Percentiles rank a stretch among this genome's conserved stretches.
Evolutionary conservation across 345 rosid genomes (phyloP).

Genomic region (Rhodamnia argentea): DNA sequence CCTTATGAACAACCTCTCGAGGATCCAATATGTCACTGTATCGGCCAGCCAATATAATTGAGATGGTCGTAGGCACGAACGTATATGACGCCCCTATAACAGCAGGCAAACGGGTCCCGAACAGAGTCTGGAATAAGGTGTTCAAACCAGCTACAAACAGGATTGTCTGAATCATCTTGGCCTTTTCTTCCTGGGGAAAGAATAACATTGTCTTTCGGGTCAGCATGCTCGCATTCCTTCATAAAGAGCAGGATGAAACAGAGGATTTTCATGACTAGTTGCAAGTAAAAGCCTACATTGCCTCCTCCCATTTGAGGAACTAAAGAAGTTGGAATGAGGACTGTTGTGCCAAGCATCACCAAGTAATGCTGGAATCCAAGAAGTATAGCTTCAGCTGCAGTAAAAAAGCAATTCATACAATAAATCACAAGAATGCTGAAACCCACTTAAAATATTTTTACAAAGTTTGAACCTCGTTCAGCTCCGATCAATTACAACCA

Average conservation of each 20-base stretch:
- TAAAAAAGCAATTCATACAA: conserved; percentile 1
- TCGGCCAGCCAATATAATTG: conserved; percentile 78
- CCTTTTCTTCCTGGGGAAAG: conserved; percentile 71
- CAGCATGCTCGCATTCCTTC: background rate
- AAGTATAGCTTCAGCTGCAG: conserved; percentile 88
- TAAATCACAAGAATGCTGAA: background rate
- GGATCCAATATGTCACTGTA: conserved; percentile 73
- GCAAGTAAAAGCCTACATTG: conserved; percentile 38
- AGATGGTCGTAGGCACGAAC: conserved; percentile 74
- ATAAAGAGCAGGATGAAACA: background rate
- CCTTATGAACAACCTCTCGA: conserved; percentile 52
- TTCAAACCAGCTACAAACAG: conserved; percentile 88
- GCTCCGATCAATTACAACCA: background rate
- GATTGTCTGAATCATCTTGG: conserved; percentile 84
- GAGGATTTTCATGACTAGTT: background rate
- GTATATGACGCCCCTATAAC: conserved; percentile 82
- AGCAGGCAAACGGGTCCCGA: conserved; percentile 90
- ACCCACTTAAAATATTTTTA: background rate
- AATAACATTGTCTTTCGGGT: background rate
- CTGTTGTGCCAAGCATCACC: conserved; percentile 96
- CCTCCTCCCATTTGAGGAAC: conserved; percentile 99
- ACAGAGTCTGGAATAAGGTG: conserved; percentile 63
- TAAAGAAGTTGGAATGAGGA: conserved; percentile 66
- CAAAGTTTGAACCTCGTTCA: background rate
- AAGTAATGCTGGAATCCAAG: conserved; percentile 94